Base-by-base conservation (phyloP, 1,284 basidiomycete species). In the Waitea zeae region DNA sequence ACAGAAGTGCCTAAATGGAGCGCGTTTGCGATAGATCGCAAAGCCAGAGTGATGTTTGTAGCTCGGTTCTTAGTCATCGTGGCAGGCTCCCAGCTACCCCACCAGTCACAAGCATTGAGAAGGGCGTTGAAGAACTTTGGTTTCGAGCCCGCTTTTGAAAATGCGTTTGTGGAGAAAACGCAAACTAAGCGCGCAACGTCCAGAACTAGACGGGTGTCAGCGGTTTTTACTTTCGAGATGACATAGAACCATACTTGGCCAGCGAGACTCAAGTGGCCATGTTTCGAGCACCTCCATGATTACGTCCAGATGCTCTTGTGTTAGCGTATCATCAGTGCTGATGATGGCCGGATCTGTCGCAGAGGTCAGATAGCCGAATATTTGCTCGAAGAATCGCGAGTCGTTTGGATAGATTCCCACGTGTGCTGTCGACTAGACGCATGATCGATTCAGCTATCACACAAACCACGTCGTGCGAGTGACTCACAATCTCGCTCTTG, bases 11-110 rank as follows among this genome's bases (percentile, higher is more conserved):
- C 57, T 36, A 75, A 68, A 42, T 75, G 69, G 49, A 89, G 79
- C 20, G 69, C 58, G 50, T 98, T 98, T 14, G 84, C 76, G 14
- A 96, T 46, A 0, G 76, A 76, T 14, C 93, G 70, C 36, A 95
- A 56, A 1, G 82, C 64, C n/a, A 98, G 66, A 43, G 95, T 62
- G 6, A 80, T 66, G 49, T 95, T 96, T 7, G 81, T 92, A 46
- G 92, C 86, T 33, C 76, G 62, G 2, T 68, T 52, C 54, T 90
- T 93, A 3, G 59, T 51, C 22, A 77, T 11, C 9, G 9, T 50
- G 1, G 73, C 62, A 17, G 55, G 51, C 9, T 59, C 50, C 57
- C 69, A 67, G 33, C 70, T 67, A 13, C 49, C 49, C 33, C 49
- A 53, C 79, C 82, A 90, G 30, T 78, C 73, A 1, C 77, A 71